Conservation (phyloP, 2,329 filamentous ascomycete species). For the Hypoxylon sp. region DNA sequence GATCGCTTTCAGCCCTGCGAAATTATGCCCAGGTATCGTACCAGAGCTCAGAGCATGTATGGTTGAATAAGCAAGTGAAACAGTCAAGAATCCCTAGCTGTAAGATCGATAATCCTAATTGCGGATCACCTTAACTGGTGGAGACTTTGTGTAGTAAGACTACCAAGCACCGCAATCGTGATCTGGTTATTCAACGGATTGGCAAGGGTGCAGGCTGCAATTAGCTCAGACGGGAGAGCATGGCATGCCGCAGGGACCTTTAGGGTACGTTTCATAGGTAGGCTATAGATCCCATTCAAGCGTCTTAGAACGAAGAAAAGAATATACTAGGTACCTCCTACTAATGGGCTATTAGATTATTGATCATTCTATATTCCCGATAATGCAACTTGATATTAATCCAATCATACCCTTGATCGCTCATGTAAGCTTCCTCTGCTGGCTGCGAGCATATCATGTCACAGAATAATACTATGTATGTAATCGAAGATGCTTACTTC, state of each 20-base stretch:
- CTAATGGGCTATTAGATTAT: background rate
- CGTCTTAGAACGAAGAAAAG: conserved; percentile 5
- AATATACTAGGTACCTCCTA: background rate
- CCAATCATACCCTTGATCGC: background rate
- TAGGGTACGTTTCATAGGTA: background rate
- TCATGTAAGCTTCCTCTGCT: background rate
- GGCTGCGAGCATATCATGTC: background rate
- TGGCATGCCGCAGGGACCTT: background rate
- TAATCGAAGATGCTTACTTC: background rate
- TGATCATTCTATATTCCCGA: background rate
- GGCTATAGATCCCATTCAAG: conserved; percentile 4
- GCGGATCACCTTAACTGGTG: background rate
- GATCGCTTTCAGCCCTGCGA: conserved; percentile 18
- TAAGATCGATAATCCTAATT: conserved; percentile 5
- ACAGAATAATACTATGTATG: background rate
- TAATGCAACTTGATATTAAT: background rate
- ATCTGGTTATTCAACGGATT: conserved; percentile 4
- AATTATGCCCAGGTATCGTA: background rate
- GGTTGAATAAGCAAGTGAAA: conserved; percentile 10
- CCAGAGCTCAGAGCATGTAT: background rate
- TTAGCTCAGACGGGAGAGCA: background rate
- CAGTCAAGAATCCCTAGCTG: background rate
- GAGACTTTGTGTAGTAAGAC: conserved; percentile 18
- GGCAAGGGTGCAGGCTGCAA: background rate
- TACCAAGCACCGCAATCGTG: conserved; percentile 12